Conservation (phyloP, 371 early-diverging fungal species). For the Mucor plumbeus region DNA sequence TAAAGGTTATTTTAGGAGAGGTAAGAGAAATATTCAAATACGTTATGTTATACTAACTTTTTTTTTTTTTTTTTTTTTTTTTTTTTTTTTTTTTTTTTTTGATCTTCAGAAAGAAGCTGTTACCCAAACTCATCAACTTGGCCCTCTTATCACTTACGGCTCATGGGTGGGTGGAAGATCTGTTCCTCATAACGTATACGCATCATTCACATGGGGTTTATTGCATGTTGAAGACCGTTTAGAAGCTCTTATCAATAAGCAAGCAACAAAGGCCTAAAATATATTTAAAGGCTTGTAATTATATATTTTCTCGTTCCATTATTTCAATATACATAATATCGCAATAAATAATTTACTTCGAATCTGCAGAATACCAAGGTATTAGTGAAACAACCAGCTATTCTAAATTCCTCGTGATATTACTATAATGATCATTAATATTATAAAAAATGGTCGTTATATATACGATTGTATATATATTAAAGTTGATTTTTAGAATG, state of each 20-base stretch:
- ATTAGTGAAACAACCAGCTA: too few relatives aligned
- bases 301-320: background rate
- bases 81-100: too few relatives aligned
- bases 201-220: conserved; percentile 31
- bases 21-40: conserved; percentile 14
- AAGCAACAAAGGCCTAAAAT: background rate
- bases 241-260: conserved; percentile 3
- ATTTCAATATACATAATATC: too few relatives aligned
- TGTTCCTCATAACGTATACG: conserved; percentile 44
- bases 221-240: conserved; percentile 28
- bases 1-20: conserved; percentile 43
- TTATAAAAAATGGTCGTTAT: too few relatives aligned
- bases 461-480: too few relatives aligned
- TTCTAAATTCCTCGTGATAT: too few relatives aligned
- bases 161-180: conserved; percentile 48
- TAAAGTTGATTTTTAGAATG: too few relatives aligned
- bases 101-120: conserved; percentile 42
- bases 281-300: background rate
- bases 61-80: background rate
- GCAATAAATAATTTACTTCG: too few relatives aligned
- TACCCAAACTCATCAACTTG: conserved; percentile 44
- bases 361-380: too few relatives aligned
- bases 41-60: background rate
- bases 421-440: too few relatives aligned
- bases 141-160: conserved; percentile 40